Conservation (phyloP, 768 basidiomycete genomes). For the Baorangia bicolor region DNA sequence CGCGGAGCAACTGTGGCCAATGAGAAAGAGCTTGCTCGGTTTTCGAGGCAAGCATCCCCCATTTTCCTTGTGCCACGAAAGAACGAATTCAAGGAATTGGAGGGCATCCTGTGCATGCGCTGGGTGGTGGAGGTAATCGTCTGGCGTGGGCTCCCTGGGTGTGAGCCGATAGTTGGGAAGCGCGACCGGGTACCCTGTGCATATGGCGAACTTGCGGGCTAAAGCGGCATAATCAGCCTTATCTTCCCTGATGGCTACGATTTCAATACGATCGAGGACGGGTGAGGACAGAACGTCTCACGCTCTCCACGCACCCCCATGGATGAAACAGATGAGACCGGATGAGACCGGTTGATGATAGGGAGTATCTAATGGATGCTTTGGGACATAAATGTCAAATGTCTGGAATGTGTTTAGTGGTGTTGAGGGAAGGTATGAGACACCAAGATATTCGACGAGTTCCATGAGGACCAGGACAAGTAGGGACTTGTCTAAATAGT, state of each 20-base stretch:
- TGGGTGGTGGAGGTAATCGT: conserved; percentile 56
- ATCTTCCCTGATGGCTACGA: conserved; percentile 56
- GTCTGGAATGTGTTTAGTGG: conserved; percentile 36
- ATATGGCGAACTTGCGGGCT: conserved; percentile 50
- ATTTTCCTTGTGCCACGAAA: conserved; percentile 36
- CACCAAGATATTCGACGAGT: conserved; percentile 15
- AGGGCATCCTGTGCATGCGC: conserved; percentile 68
- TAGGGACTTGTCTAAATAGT: neutral
- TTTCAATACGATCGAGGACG: neutral
- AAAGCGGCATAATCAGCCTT: conserved; percentile 58
- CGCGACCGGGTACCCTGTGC: conserved; percentile 56
- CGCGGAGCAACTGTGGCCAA: conserved; percentile 81
- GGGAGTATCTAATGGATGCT: neutral
- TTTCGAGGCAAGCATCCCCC: conserved; percentile 34
- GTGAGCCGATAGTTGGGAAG: conserved; percentile 82
- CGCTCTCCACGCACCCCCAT: conserved; percentile 85
- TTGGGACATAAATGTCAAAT: conserved; percentile 57
- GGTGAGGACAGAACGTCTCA: conserved; percentile 36
- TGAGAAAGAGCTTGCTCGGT: conserved; percentile 47
- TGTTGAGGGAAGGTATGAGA: conserved; percentile 37
- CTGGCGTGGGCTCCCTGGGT: conserved; percentile 36
- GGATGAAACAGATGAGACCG: conserved; percentile 69
- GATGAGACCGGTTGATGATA: neutral
- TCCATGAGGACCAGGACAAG: conserved; percentile 7
- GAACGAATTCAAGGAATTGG: conserved; percentile 57